Base-by-base conservation (phyloP, 768 basidiomycete genomes). In the Pisolithus albus region DNA sequence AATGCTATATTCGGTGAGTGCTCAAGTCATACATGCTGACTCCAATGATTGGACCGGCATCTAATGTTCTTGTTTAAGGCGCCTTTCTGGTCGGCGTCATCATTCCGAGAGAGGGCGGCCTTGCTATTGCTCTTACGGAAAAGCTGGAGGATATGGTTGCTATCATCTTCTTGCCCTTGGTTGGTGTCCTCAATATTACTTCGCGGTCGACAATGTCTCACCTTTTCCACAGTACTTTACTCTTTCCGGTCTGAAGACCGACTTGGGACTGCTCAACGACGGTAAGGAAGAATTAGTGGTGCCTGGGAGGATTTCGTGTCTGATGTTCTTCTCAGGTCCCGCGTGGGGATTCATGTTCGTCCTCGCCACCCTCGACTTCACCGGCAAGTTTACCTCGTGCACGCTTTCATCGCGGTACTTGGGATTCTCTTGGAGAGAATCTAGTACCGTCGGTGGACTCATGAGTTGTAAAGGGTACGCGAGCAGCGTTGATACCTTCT, bases 401-500 rank as follows among this genome's bases (percentile, higher is more conserved):
- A 72, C 81, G 0, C 53, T 84, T 4, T 82, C 88, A 1, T 90
- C 94, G 0, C 71, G 72, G 46, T 76, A 75, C 45, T 56, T 84
- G 7, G 84, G 86, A 1, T 97, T 95, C 69, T 80, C 67, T 6
- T 86, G 81, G 81, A 75, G 95, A 28, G 94, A 98, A 63, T 70
- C 86, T 0, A 75, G 82, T 28, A 81, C 94, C 0, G 88, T 97
- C 51, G 96, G 96, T 0, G 84, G 88, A 19, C 70, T 98, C 38
- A 97, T 99, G 94, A 87, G 82, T 64, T 95, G 93, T 64, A 94
- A 99, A 76, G 93, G 92, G 88, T 87, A 52, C 37, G 75, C 86
- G 52, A 9, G 34, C 49, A n/a, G 43, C 24, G 0, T 30, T 0
- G 32, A 15, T 53, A 34, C 32, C 46, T 52, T 15, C 9, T 8